These are phyloP conservation scores for Bacterosira constricta DNA, from an alignment of 108 stramenopile species.

Conservation along the genomic window DNA sequence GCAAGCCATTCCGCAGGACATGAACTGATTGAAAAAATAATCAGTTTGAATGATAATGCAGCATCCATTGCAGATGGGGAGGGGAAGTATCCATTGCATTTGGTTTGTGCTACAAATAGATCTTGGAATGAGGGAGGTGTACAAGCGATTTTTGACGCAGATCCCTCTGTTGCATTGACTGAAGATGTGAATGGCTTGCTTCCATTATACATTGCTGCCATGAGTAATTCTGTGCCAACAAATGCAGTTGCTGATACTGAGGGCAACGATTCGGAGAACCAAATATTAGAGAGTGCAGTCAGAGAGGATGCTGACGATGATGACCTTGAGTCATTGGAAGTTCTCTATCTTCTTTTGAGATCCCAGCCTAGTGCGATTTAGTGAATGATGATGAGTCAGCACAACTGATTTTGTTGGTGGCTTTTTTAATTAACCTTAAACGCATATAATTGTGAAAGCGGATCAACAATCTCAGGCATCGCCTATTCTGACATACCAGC, in stretches of 20 bases:
- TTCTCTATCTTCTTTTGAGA: slow-evolving; percentile 33
- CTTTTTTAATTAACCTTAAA: too few species aligned
- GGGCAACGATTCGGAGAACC: neutral
- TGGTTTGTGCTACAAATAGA: slow-evolving; percentile 69
- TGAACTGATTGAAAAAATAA: slow-evolving; percentile 57
- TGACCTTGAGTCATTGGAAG: slow-evolving; percentile 34
- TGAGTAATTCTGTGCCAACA: slow-evolving; percentile 9
- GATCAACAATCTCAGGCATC: too few species aligned
- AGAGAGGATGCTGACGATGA: neutral
- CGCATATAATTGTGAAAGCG: too few species aligned
- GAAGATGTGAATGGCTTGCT: slow-evolving; percentile 56
- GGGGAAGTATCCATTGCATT: slow-evolving; percentile 72
- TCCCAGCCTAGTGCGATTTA: slow-evolving; percentile 41
- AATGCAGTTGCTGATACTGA: neutral
- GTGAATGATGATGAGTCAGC: too few species aligned
- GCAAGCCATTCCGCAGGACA: slow-evolving; percentile 53
- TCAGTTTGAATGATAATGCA: slow-evolving; percentile 58
- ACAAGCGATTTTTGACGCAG: slow-evolving; percentile 59
- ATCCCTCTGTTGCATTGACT: slow-evolving; percentile 55
- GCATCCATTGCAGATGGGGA: slow-evolving; percentile 62
- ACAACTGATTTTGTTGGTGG: too few species aligned
- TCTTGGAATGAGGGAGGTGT: slow-evolving; percentile 65
- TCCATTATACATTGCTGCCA: slow-evolving; percentile 63
- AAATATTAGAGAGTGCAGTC: neutral
- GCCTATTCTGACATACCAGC: too few species aligned